A percentile compares a stretch with the other conserved stretches of the same genome.
Conservation (phyloP, 164 flowering plant species). For the Dillenia suffruticosa region DNA sequence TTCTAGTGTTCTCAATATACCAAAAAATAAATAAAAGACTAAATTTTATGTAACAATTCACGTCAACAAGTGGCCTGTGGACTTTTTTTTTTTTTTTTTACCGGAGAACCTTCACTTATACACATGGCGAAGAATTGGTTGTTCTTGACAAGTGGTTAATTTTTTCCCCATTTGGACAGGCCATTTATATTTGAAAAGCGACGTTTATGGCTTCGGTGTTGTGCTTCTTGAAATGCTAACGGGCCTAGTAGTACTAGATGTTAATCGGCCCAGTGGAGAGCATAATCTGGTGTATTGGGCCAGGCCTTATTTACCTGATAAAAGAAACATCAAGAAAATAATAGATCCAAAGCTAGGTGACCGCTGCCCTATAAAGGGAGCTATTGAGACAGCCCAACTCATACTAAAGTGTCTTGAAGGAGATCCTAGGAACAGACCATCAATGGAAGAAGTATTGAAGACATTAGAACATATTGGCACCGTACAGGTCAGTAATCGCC, state of each 20-base stretch:
- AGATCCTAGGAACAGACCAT: slow-evolving; percentile 49
- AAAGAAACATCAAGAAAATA: slow-evolving; percentile 39
- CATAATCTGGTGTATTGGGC: slow-evolving; percentile 53
- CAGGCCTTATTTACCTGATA: slow-evolving; percentile 36
- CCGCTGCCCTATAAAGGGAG: slow-evolving; percentile 42
- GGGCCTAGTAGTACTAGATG: slow-evolving; percentile 48
- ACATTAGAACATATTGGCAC: slow-evolving; percentile 17
- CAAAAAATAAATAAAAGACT: too few species aligned
- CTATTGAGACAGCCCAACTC: slow-evolving; percentile 35
- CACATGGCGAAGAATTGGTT: too few species aligned
- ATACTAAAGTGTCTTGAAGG: slow-evolving; percentile 37
- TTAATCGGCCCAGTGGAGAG: slow-evolving; percentile 35
- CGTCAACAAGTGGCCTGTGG: too few species aligned
- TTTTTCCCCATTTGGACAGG: slow-evolving; percentile 26
- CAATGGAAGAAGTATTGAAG: slow-evolving; percentile 51
- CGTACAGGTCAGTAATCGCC: not conserved
- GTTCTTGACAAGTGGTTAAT: too few species aligned
- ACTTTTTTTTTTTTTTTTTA: too few species aligned
- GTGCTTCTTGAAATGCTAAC: slow-evolving; percentile 64
- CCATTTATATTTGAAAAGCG: slow-evolving; percentile 60
- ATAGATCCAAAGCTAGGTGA: slow-evolving; percentile 55
- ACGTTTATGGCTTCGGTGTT: slow-evolving; percentile 73
- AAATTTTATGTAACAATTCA: too few species aligned
- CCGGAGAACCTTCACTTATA: too few species aligned
- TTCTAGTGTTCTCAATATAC: too few species aligned